Evolutionary conservation across 257 asterid genomes (phyloP).

Genomic region (Solanum corneliomulleri): DNA sequence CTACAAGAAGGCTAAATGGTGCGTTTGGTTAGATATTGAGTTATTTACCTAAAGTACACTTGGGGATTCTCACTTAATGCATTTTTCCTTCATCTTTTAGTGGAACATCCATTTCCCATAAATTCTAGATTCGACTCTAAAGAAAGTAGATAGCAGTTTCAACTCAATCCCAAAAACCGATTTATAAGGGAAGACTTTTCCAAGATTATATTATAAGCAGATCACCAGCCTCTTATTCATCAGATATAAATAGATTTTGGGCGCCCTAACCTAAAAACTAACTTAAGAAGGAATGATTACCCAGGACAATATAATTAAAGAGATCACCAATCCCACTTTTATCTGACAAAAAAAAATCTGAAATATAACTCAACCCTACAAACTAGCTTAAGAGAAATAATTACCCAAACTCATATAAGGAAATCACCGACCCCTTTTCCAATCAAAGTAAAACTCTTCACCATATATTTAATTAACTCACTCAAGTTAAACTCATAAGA

Average conservation of each 20-base stretch:
- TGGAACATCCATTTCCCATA: too few species aligned
- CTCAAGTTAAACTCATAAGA: neutral
- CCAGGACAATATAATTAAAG: too few species aligned
- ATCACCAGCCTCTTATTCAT: too few species aligned
- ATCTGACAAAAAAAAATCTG: too few species aligned
- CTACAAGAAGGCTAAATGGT: neutral
- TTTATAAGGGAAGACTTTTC: neutral
- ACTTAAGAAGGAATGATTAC: too few species aligned
- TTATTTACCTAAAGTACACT: neutral
- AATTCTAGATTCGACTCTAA: neutral
- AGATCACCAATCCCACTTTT: neutral
- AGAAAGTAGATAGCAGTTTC: neutral
- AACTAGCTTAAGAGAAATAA: neutral
- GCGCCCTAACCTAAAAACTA: too few species aligned
- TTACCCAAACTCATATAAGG: neutral
- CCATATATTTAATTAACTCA: neutral
- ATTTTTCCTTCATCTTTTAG: neutral
- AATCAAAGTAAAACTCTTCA: neutral
- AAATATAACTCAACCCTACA: neutral
- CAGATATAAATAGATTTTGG: too few species aligned
- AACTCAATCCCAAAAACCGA: neutral
- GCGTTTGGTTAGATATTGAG: neutral
- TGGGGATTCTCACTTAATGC: neutral
- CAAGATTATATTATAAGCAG: neutral
- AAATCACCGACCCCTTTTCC: neutral